Evolutionary conservation across 176 grass and related monocot species (phyloP).

Genomic region (Melocanna baccifera): DNA sequence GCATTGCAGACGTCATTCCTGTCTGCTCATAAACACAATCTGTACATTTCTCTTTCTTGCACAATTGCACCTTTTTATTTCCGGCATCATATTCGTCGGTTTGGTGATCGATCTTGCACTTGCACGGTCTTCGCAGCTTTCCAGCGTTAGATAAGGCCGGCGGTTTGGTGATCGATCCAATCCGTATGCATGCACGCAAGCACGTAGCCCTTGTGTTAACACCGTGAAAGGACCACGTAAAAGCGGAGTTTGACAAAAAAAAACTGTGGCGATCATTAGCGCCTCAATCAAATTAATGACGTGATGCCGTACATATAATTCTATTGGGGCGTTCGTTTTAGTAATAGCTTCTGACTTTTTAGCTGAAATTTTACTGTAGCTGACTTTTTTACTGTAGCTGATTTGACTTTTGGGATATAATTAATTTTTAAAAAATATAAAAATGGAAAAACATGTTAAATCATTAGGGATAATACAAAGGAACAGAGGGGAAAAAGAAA

Average conservation of each 20-base stretch:
- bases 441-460: too few relatives aligned
- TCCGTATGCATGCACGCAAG: background rate
- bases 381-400: too few relatives aligned
- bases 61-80: background rate
- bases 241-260: background rate
- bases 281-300: background rate
- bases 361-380: too few relatives aligned
- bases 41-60: background rate
- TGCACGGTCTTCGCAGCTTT: background rate
- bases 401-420: too few relatives aligned
- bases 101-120: background rate
- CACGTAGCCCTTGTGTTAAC: background rate
- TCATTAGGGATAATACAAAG: too few relatives aligned
- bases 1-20: background rate
- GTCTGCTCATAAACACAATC: background rate
- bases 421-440: too few relatives aligned
- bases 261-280: background rate
- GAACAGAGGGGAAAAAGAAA: too few relatives aligned
- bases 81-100: background rate
- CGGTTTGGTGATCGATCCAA: background rate
- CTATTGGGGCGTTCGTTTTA: too few relatives aligned
- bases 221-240: background rate
- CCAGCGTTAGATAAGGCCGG: background rate
- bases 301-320: background rate
- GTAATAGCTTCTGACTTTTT: too few relatives aligned